A percentile compares a stretch with the other conserved stretches of the same genome.
Conservation (phyloP, 2,329 filamentous ascomycete genomes). For the Ceratocystis albifundus region DNA sequence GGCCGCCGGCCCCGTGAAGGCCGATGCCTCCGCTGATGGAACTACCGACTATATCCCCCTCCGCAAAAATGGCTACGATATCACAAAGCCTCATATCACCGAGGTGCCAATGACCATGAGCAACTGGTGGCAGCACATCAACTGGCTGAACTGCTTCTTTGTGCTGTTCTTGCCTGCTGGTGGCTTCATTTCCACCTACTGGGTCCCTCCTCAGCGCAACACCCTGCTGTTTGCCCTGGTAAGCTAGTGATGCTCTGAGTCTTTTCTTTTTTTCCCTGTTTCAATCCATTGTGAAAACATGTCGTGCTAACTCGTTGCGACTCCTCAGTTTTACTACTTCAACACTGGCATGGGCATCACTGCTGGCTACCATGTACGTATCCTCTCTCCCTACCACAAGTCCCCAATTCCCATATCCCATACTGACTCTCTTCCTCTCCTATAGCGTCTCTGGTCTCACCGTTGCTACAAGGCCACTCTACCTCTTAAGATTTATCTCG, state of each 20-base stretch:
- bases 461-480: conserved; percentile 66
- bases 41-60: conserved; percentile 45
- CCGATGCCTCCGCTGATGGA: conserved; percentile 40
- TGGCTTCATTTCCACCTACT: conserved; percentile 63
- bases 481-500: conserved; percentile 71
- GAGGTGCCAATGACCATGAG: conserved; percentile 66
- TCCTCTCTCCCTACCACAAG: not conserved
- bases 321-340: conserved; percentile 52
- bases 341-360: conserved; percentile 72
- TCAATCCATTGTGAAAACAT: not conserved
- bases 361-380: conserved; percentile 40
- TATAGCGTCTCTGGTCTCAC: conserved; percentile 72
- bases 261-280: not conserved
- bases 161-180: conserved; percentile 66
- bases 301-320: not conserved
- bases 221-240: conserved; percentile 59
- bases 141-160: conserved; percentile 80
- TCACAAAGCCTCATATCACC: conserved; percentile 72
- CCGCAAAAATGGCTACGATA: conserved; percentile 37
- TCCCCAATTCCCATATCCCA: not conserved
- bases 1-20: conserved; percentile 31
- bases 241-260: not conserved
- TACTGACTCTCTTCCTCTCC: conserved; percentile 11
- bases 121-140: conserved; percentile 88
- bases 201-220: conserved; percentile 61